Evolutionary conservation across 805 yeast genomes (phyloP).

Genomic region (Jamesozyma spencerorum): DNA sequence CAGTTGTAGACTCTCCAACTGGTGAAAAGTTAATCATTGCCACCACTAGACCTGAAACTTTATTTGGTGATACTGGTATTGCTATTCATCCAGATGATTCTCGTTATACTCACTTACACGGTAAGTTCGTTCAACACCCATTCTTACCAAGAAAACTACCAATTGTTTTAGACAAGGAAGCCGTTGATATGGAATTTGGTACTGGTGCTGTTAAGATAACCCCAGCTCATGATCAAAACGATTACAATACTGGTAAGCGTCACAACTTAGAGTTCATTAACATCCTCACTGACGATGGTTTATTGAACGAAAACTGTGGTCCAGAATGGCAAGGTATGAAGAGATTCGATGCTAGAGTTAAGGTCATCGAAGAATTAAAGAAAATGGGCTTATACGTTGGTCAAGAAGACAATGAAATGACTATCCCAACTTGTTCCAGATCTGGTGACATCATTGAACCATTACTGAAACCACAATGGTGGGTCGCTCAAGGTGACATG

Average conservation of each 20-base stretch:
- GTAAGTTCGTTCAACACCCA: constrained; percentile 86
- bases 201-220: constrained; percentile 99
- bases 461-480: constrained; percentile 96
- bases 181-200: constrained; percentile 99
- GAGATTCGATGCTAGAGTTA: constrained; percentile 87
- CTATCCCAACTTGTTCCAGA: constrained; percentile 87
- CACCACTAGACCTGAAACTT: constrained; percentile 97
- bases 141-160: constrained; percentile 79
- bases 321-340: constrained; percentile 75
- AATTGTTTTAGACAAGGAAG: constrained; percentile 79
- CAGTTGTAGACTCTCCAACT: constrained; percentile 54
- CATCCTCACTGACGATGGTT: constrained; percentile 87
- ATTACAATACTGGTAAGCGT: constrained; percentile 94
- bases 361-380: constrained; percentile 73
- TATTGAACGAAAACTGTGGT: constrained; percentile 85
- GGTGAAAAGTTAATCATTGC: constrained; percentile 88
- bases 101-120: constrained; percentile 90
- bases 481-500: constrained; percentile 88
- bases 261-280: constrained; percentile 79
- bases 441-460: constrained; percentile 98
- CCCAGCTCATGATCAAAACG: constrained; percentile 97
- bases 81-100: constrained; percentile 96
- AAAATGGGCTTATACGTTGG: constrained; percentile 67
- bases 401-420: constrained; percentile 92
- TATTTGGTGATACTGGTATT: constrained; percentile 95